Conservation (phyloP, 805 yeast genomes). For the Saturnispora hagleri region DNA sequence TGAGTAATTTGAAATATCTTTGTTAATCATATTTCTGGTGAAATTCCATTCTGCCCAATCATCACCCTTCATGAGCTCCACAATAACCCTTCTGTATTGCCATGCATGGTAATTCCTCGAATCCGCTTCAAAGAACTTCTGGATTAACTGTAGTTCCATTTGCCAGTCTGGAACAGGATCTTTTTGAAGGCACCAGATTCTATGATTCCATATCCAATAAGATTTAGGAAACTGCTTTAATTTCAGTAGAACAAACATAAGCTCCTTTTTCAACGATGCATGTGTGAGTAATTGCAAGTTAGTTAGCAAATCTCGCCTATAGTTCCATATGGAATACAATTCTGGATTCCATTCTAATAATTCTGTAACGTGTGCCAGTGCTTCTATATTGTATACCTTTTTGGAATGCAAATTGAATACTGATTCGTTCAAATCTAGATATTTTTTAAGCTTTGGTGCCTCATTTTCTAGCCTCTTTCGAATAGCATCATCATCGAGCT, state of each 20-base stretch:
- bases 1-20: slow-evolving; percentile 83
- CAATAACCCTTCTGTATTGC: slow-evolving; percentile 80
- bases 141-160: slow-evolving; percentile 61
- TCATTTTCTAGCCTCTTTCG: slow-evolving; percentile 48
- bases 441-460: slow-evolving; percentile 47
- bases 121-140: slow-evolving; percentile 59
- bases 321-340: slow-evolving; percentile 84
- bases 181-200: slow-evolving; percentile 67
- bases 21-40: slow-evolving; percentile 70
- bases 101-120: slow-evolving; percentile 91
- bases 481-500: slow-evolving; percentile 46
- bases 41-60: slow-evolving; percentile 54
- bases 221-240: slow-evolving; percentile 72
- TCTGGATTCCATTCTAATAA: slow-evolving; percentile 71
- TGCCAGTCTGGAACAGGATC: slow-evolving; percentile 50
- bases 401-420: slow-evolving; percentile 32
- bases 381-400: slow-evolving; percentile 26
- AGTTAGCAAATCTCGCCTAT: slow-evolving; percentile 60
- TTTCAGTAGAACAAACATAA: slow-evolving; percentile 48
- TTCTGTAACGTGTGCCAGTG: slow-evolving; percentile 46
- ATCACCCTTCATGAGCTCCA: slow-evolving; percentile 26
- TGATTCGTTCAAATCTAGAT: slow-evolving; percentile 35
- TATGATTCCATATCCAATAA: slow-evolving; percentile 95
- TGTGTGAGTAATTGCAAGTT: slow-evolving; percentile 23
- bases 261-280: slow-evolving; percentile 42